Base-by-base conservation (phyloP, 202 grass and related monocot species). In the Cymbopogon flexuosus region DNA sequence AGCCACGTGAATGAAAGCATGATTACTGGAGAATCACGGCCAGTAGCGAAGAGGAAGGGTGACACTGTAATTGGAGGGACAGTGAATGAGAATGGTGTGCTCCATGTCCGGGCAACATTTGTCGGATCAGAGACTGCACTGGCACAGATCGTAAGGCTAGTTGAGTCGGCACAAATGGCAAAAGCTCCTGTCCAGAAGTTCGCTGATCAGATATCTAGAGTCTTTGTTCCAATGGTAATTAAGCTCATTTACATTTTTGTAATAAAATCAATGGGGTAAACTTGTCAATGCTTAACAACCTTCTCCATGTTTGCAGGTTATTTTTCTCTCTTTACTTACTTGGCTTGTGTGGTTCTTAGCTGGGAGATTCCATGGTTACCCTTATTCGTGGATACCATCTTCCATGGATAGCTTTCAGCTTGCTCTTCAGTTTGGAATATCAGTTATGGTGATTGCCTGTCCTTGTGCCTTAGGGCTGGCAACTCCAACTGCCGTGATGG, bases 1-100 rank as follows among this genome's bases (percentile, higher is more conserved):
- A 98, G 95, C 80, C 78, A 98, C 89, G 95, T 98, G 36, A 98
- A 98, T 49, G 95, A 98, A 86, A 98, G 95, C 73, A 94, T 98
- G 95, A 91, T 98, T 68, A 98, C 95, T 2, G 95, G 92, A 61
- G 95, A 98, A 85, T 98, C 92, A 67, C 79, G 27, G 18, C 88
- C 95, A 14, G 92, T 94, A 30, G 92, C 90, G 65, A 98, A 98
- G 90, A 91, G 88, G 65, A 94, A 91, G 68, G 95, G 90, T 58
- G 92, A 98, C 73, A 75, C 78, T 59, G 36, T 37, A 37, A 37
- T 37, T 37, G 36, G 36, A 37, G 36, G 36, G 36, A 37, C 36
- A 37, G 36, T 37, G 36, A 37, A 37, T 37, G 36, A 37, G 36
- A 37, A 37, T 37, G 36, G 36, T 37, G 36, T 37, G 36, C 36